Evolutionary conservation across 495 filamentous ascomycete genomes (phyloP).

Genomic region (Beverwykella pulmonaria): DNA sequence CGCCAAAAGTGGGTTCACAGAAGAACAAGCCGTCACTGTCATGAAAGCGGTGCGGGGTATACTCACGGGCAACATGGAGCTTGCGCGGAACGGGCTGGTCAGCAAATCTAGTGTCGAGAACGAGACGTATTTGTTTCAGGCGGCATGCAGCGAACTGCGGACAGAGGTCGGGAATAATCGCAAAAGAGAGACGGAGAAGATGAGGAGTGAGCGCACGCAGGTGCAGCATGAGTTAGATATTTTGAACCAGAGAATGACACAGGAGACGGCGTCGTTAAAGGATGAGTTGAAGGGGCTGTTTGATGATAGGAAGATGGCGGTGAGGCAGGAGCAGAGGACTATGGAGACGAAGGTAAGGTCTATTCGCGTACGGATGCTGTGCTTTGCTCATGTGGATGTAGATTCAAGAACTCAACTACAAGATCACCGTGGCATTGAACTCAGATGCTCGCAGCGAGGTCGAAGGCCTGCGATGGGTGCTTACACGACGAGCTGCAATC

Average conservation of each 20-base stretch:
- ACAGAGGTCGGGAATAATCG: slow-evolving; percentile 68
- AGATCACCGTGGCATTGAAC: slow-evolving; percentile 83
- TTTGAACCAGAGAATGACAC: slow-evolving; percentile 75
- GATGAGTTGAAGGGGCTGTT: slow-evolving; percentile 95
- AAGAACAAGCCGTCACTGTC: slow-evolving; percentile 69
- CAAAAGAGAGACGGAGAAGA: slow-evolving; percentile 64
- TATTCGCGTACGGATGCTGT: slow-evolving; percentile 24
- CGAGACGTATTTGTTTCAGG: slow-evolving; percentile 89
- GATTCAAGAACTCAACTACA: slow-evolving; percentile 92
- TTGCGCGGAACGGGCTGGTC: slow-evolving; percentile 74
- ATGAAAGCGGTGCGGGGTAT: slow-evolving; percentile 87
- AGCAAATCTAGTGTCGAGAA: slow-evolving; percentile 81
- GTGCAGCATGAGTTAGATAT: slow-evolving; percentile 95
- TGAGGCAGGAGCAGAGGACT: slow-evolving; percentile 77
- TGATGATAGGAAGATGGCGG: slow-evolving; percentile 92
- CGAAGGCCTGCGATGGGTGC: slow-evolving; percentile 85
- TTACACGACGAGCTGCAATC: slow-evolving; percentile 82
- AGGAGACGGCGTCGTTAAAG: slow-evolving; percentile 76
- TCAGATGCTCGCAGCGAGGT: slow-evolving; percentile 88
- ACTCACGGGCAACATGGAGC: slow-evolving; percentile 74
- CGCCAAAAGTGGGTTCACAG: slow-evolving; percentile 65
- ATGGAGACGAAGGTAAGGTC: slow-evolving; percentile 70
- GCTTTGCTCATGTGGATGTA: slow-evolving; percentile 43
- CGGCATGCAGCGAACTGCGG: slow-evolving; percentile 88
- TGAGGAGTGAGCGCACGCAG: slow-evolving; percentile 76